Base-by-base conservation (phyloP, 2,329 filamentous ascomycete species). In the Cucurbitaria berberidis region DNA sequence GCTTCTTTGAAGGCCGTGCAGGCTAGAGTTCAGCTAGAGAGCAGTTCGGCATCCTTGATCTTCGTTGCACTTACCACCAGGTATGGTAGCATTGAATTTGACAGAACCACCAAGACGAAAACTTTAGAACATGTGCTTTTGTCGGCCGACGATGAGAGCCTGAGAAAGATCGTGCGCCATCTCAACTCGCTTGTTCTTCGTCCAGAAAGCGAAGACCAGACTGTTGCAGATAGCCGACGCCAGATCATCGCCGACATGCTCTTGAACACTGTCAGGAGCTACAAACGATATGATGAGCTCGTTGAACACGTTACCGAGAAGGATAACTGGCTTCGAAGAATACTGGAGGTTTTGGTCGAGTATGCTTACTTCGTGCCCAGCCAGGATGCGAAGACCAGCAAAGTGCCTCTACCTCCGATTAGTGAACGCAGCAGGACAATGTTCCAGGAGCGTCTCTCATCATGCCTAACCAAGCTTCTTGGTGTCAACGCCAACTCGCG, bases 81-180 rank as follows among this genome's bases (percentile, higher is more conserved):
- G 45, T 80, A 87, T 54, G 90, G 90, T 1, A 83, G 83, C 1
- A 86, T 91, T 62, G 90, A 89, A 68, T 95, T 98, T 67, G 95
- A 98, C 69, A 87, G 90, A 59, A 81, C 89, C 51, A 96, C 93
- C 0, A 95, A 89, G 71, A 89, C 88, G 1, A 96, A 93, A 76
- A 93, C 91, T 0, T 78, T 96, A 1, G 91, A 96, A 63, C 88
- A 84, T 57, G 80, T 95, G 2, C 76, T 96, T 4, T 81, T 86
- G 46, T 81, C 82, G 38, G 82, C 85, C 8, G 83, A 84, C 53
- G 64, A 75, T n/a, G 70, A 77, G 22, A 75, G 77, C 8, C 60
- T 85, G 21, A 75, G 59, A 53, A 72, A 72, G 59, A 84, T 87
- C 29, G 79, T 87, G 19, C 80, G 84, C 7, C 71, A 82, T 10